Evolutionary conservation across 2,329 filamentous ascomycete genomes (phyloP).

Genomic region (Neofusicoccum laricinum): DNA sequence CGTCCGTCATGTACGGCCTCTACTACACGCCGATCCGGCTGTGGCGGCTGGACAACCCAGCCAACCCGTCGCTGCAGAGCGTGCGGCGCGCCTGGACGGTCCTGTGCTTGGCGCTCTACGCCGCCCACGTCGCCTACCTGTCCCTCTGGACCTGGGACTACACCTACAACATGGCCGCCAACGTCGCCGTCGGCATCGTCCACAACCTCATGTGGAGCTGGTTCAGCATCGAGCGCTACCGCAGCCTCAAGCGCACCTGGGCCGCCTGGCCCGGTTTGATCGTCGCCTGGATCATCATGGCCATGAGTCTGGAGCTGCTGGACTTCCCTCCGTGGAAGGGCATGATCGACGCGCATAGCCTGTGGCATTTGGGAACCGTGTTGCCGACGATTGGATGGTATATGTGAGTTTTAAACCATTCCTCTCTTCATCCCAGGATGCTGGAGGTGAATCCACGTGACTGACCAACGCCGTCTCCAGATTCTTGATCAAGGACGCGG

Average conservation of each 20-base stretch:
- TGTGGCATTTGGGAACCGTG: slow-evolving; percentile 96
- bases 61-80: slow-evolving; percentile 45
- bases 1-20: slow-evolving; percentile 83
- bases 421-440: too few species aligned
- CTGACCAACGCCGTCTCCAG: slow-evolving; percentile 44
- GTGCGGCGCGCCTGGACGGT: slow-evolving; percentile 72
- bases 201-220: slow-evolving; percentile 83
- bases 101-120: slow-evolving; percentile 69
- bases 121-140: slow-evolving; percentile 76
- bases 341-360: slow-evolving; percentile 84
- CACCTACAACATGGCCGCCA: slow-evolving; percentile 96
- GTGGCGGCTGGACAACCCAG: slow-evolving; percentile 70
- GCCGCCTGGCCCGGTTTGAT: slow-evolving; percentile 85
- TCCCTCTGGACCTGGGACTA: slow-evolving; percentile 90
- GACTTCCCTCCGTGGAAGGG: slow-evolving; percentile 86
- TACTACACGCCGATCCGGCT: slow-evolving; percentile 82
- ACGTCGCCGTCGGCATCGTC: slow-evolving; percentile 75
- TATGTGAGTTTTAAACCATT: slow-evolving; percentile 62
- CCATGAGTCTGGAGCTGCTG: slow-evolving; percentile 93
- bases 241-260: slow-evolving; percentile 70
- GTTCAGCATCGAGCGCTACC: slow-evolving; percentile 75
- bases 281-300: slow-evolving; percentile 85
- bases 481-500: slow-evolving; percentile 81
- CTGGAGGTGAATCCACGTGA: too few species aligned
- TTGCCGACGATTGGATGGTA: slow-evolving; percentile 88